Conservation (phyloP, 768 basidiomycete genomes). For the Suillus hirtellus region DNA sequence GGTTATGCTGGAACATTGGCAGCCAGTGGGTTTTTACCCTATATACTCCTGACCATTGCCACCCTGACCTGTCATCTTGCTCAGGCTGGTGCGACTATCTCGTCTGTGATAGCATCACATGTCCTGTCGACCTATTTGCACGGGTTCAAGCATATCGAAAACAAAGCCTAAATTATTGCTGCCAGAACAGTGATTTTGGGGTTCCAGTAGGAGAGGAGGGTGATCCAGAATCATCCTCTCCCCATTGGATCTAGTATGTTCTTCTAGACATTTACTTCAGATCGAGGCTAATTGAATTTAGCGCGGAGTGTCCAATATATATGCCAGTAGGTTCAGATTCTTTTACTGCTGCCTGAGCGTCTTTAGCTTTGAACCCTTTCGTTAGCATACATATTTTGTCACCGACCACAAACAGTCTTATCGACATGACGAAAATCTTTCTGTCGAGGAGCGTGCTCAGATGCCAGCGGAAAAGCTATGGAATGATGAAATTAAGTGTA, state of each 20-base stretch:
- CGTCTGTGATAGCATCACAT: conserved; percentile 44
- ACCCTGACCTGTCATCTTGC: neutral
- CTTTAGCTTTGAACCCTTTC: conserved; percentile 6
- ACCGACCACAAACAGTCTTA: conserved; percentile 52
- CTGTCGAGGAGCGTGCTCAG: conserved; percentile 16
- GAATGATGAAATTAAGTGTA: conserved; percentile 40
- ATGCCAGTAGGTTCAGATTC: conserved; percentile 41
- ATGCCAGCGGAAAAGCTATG: conserved; percentile 31
- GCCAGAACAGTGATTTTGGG: conserved; percentile 20
- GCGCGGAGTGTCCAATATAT: conserved; percentile 46
- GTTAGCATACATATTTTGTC: conserved; percentile 48
- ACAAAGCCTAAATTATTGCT: conserved; percentile 3
- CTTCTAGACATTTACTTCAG: neutral
- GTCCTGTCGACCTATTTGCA: conserved; percentile 41
- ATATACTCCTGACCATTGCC: neutral
- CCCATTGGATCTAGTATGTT: conserved; percentile 48
- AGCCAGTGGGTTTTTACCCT: conserved; percentile 28
- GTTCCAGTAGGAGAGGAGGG: conserved; percentile 38
- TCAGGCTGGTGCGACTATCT: conserved; percentile 52
- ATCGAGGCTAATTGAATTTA: conserved; percentile 20
- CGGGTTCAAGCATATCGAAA: conserved; percentile 30
- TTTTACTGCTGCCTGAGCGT: neutral
- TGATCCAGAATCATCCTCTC: conserved; percentile 41
- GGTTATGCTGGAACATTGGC: conserved; percentile 51
- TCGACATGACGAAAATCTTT: conserved; percentile 29